These are phyloP conservation scores for Trifolium repens DNA, from an alignment of 306 rosid genomes.

Conservation along the genomic window DNA sequence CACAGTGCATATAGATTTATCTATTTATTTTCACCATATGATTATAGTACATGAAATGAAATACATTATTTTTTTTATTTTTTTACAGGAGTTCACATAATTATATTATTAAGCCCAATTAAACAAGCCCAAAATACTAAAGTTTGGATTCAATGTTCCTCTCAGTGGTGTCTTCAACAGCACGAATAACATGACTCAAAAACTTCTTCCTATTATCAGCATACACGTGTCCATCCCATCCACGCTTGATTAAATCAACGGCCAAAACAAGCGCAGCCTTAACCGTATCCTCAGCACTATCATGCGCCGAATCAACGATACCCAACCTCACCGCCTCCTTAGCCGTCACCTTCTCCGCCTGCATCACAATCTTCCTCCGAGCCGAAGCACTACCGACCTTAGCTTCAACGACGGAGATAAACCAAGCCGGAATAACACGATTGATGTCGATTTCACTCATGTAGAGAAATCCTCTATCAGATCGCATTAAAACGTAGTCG, in stretches of 20 bases:
- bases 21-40: too few species aligned
- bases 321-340: conserved; percentile 62
- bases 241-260: conserved; percentile 49
- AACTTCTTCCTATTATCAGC: conserved; percentile 57
- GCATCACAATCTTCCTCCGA: conserved; percentile 58
- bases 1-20: too few species aligned
- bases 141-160: conserved; percentile 40
- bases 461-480: conserved; percentile 77
- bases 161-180: conserved; percentile 33
- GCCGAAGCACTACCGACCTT: conserved; percentile 60
- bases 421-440: conserved; percentile 62
- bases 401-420: conserved; percentile 49
- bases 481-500: conserved; percentile 73
- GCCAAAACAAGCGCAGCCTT: conserved; percentile 58
- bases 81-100: too few species aligned
- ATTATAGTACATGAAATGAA: too few species aligned
- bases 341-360: conserved; percentile 70
- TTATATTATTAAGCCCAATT: not conserved
- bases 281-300: conserved; percentile 57
- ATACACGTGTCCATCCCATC: conserved; percentile 80
- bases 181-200: conserved; percentile 45
- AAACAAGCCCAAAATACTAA: conserved; percentile 21
- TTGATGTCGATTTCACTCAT: conserved; percentile 87
- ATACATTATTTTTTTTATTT: too few species aligned
- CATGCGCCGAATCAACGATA: conserved; percentile 65